Evolutionary conservation across 257 asterid genomes (phyloP).

Genomic region (Nicotiana paniculata): DNA sequence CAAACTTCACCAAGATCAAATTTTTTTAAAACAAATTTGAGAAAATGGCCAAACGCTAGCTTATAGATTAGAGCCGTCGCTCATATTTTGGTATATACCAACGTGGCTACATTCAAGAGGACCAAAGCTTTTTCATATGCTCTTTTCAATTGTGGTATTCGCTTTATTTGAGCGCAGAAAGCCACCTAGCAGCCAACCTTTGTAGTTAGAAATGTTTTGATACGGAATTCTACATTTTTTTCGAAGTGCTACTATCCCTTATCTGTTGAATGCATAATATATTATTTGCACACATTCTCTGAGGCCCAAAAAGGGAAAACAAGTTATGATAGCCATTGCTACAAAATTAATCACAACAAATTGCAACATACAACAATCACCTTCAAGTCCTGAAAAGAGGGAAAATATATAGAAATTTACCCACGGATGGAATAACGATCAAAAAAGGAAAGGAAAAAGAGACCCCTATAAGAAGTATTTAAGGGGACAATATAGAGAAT

Average conservation of each 20-base stretch:
- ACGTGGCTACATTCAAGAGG: not conserved
- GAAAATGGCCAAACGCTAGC: no score
- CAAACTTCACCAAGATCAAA: no score
- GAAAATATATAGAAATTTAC: not conserved
- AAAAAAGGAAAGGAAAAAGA: not conserved
- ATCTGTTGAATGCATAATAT: not conserved
- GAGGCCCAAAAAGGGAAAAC: not conserved
- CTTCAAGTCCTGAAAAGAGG: not conserved
- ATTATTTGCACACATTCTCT: not conserved
- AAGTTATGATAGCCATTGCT: not conserved
- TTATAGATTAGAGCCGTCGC: not conserved
- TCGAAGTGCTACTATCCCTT: not conserved
- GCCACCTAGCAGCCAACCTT: no score
- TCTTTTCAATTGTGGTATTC: not conserved
- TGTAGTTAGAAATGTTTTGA: not conserved
- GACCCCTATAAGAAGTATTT: not conserved
- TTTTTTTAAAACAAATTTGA: no score
- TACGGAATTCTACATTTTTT: not conserved
- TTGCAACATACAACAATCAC: not conserved
- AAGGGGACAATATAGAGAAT: conserved; percentile 1
- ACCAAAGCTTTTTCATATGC: not conserved
- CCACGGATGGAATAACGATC: not conserved
- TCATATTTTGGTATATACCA: not conserved
- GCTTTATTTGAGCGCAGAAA: not conserved
- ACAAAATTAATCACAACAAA: conserved; percentile 1